Base-by-base conservation (phyloP, 345 rosid species). In the Isatis tinctoria region DNA sequence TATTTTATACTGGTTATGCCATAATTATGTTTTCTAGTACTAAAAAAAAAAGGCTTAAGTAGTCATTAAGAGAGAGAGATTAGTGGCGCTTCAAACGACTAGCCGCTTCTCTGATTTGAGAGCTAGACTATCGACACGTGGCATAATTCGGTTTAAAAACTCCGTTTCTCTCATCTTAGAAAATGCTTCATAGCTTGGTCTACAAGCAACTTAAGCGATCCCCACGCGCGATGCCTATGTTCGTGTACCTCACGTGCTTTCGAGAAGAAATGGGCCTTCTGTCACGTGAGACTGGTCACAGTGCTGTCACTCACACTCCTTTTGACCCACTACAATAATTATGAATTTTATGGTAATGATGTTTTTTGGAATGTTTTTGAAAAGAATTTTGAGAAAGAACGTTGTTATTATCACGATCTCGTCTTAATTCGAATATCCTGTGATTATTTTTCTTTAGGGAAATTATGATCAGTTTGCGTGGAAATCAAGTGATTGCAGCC, bases 71-170 rank as follows among this genome's bases (percentile, higher is more conserved):
- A 24, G 33, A 16, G 63, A 49, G 70, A 77, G 81, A 81, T 82
- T 74, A 78, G 57, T 76, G 83, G 75, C 58, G 60, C 66, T 58
- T 76, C 71, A 74, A 72, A 67, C 88, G 82, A 80, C 73, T 73
- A 77, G 86, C 86, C 82, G 84, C 83, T 72, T 87, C 73, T 20
- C 49, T 27, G 20, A 32, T 14, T 11, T 1, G n/a, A 2, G 12
- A 2, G 67, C 28, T 36, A 4, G 65, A 44, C 63, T 5, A 2
- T n/a, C 2, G 73, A 74, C 87, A 77, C 85, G 83, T 77, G 85
- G 77, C 17, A 1, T 6, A 57, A 57, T n/a, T n/a, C n/a, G n/a
- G n/a, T n/a, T n/a, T n/a, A 26, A 4, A 43, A 13, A 51, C 18
- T 48, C 6, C 30, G 56, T 45, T 52, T 35, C 10, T 54, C 47